Conservation (phyloP, 2,329 filamentous ascomycete genomes). For the Aspergillus alliaceus region DNA sequence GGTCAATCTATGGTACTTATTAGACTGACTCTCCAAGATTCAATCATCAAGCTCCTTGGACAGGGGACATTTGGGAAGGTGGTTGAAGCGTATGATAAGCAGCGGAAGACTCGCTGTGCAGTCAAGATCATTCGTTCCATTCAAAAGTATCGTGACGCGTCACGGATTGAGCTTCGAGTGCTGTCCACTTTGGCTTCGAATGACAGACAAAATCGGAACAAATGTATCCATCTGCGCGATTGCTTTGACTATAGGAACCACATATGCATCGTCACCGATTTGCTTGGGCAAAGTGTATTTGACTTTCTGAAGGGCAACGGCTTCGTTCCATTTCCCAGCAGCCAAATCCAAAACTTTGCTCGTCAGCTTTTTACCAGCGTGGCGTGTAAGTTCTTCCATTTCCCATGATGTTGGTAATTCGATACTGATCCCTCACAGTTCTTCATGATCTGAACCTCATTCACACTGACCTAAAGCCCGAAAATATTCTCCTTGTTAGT, state of each 20-base stretch:
- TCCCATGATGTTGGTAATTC: constrained; percentile 1
- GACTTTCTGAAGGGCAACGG: constrained; percentile 95
- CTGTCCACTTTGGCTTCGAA: constrained; percentile 89
- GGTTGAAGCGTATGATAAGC: constrained; percentile 82
- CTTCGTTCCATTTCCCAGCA: constrained; percentile 97
- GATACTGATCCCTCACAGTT: constrained; percentile 56
- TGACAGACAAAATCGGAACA: constrained; percentile 86
- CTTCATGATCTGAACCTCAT: constrained; percentile 96
- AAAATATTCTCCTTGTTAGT: constrained; percentile 67
- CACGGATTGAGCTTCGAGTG: constrained; percentile 89
- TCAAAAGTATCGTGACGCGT: constrained; percentile 96
- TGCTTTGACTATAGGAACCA: constrained; percentile 97
- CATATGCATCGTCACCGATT: constrained; percentile 80
- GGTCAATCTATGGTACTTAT: neutral
- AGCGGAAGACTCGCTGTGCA: constrained; percentile 76
- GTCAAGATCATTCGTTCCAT: constrained; percentile 99
- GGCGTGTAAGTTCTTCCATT: constrained; percentile 69
- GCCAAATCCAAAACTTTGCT: constrained; percentile 96
- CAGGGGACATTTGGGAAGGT: constrained; percentile 99
- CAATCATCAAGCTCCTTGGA: constrained; percentile 83
- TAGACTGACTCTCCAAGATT: constrained; percentile 57
- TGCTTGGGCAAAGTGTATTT: constrained; percentile 92
- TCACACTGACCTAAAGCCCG: constrained; percentile 75
- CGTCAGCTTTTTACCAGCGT: constrained; percentile 97
- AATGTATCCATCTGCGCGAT: constrained; percentile 93